Evolutionary conservation across 352 stramenopile species (phyloP).

Genomic region (Phytophthora parvispora): DNA sequence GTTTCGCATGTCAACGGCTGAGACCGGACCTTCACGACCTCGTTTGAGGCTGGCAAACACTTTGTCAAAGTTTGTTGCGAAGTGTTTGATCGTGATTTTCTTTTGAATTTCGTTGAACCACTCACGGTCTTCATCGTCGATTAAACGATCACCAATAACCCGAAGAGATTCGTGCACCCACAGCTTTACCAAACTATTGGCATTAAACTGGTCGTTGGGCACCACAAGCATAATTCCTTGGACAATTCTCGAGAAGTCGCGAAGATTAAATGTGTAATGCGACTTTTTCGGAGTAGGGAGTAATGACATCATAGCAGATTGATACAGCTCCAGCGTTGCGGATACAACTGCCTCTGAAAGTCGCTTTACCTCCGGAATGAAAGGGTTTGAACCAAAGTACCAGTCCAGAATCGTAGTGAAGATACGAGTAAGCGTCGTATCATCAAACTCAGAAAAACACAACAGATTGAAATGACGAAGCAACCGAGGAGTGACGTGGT

Average conservation of each 20-base stretch:
- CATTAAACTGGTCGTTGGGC: slow-evolving; percentile 84
- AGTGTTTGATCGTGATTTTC: slow-evolving; percentile 91
- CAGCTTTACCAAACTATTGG: slow-evolving; percentile 89
- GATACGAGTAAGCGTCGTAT: slow-evolving; percentile 93
- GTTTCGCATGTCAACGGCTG: slow-evolving; percentile 86
- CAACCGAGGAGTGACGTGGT: slow-evolving; percentile 92
- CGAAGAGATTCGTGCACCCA: slow-evolving; percentile 96
- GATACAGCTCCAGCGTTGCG: slow-evolving; percentile 94
- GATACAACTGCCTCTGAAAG: slow-evolving; percentile 85
- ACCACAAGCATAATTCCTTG: slow-evolving; percentile 95
- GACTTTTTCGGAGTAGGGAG: slow-evolving; percentile 96
- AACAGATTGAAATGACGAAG: slow-evolving; percentile 95
- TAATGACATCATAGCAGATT: slow-evolving; percentile 83
- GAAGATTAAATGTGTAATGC: slow-evolving; percentile 98
- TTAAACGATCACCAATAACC: slow-evolving; percentile 96
- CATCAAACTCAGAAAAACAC: slow-evolving; percentile 96
- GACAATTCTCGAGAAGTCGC: slow-evolving; percentile 95
- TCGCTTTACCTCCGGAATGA: slow-evolving; percentile 77
- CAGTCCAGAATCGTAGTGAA: slow-evolving; percentile 94
- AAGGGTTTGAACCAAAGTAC: slow-evolving; percentile 82
- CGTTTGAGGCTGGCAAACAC: slow-evolving; percentile 87
- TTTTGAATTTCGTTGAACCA: slow-evolving; percentile 94
- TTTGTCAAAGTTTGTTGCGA: slow-evolving; percentile 90
- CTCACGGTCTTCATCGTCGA: slow-evolving; percentile 93
- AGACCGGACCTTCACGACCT: slow-evolving; percentile 76